phyloP scores from a whole-genome alignment of 257 asterid genomes.

The Solanum phureja region DNA sequence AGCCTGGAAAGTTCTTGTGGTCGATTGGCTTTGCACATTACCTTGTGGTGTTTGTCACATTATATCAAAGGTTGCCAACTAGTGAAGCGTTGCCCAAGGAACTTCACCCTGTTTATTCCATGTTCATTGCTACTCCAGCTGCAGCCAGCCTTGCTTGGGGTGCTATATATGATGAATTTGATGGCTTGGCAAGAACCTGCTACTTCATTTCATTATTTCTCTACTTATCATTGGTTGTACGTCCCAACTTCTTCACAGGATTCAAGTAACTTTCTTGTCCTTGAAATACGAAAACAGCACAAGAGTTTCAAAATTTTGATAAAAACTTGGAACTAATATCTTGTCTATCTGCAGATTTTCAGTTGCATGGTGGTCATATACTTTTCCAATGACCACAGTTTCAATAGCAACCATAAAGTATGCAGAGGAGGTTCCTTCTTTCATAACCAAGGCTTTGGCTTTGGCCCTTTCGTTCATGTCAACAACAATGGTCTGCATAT shows the following conservation, averaged over 20 bases:
- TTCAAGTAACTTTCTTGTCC: constrained; percentile 41
- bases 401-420: constrained; percentile 85
- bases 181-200: constrained; percentile 74
- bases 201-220: constrained; percentile 83
- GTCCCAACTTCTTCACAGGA: constrained; percentile 86
- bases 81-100: constrained; percentile 88
- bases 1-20: constrained; percentile 82
- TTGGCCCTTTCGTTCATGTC: constrained; percentile 65
- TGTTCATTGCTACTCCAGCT: constrained; percentile 94
- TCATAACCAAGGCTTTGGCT: constrained; percentile 49
- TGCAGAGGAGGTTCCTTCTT: constrained; percentile 62
- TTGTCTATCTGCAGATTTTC: constrained; percentile 51
- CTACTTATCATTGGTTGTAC: constrained; percentile 58
- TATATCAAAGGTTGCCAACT: constrained; percentile 83
- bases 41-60: constrained; percentile 78
- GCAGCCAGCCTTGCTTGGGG: constrained; percentile 97
- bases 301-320: background rate
- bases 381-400: constrained; percentile 94
- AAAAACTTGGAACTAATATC: background rate
- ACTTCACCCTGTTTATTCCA: constrained; percentile 82
- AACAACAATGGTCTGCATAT: constrained; percentile 59
- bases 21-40: constrained; percentile 89
- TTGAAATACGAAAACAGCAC: background rate
- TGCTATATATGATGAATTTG: constrained; percentile 73
- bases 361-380: constrained; percentile 97